Percentiles rank a stretch among this genome's conserved stretches.
Evolutionary conservation across 352 stramenopile species (phyloP).

Genomic region (Globisporangium lucens): DNA sequence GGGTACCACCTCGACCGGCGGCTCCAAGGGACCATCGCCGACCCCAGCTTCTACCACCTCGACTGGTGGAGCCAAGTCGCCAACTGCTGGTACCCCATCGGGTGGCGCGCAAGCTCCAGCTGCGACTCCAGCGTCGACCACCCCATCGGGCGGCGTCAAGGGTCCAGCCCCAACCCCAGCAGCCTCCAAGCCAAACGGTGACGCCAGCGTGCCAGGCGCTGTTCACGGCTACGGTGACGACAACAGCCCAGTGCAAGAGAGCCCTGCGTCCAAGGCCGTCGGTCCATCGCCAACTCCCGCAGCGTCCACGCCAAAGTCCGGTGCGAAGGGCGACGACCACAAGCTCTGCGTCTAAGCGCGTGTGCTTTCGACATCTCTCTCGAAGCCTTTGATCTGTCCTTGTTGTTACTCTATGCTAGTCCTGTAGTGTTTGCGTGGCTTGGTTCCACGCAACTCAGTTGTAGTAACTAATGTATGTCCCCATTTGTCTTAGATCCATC

Average conservation of each 20-base stretch:
- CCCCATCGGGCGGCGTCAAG: not conserved
- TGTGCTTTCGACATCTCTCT: not conserved
- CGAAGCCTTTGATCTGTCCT: not conserved
- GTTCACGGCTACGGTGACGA: conserved; percentile 13
- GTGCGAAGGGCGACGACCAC: conserved; percentile 10
- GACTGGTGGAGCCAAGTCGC: conserved; percentile 5
- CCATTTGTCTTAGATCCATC: not conserved
- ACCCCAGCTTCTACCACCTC: conserved; percentile 7
- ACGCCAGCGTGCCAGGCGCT: conserved; percentile 9
- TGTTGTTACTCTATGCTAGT: not conserved
- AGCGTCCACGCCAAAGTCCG: conserved; percentile 9
- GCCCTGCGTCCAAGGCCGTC: not conserved
- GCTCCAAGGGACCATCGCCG: conserved; percentile 1
- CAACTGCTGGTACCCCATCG: not conserved
- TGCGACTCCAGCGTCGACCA: not conserved
- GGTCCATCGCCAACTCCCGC: conserved; percentile 13
- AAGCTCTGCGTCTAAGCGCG: conserved; percentile 15
- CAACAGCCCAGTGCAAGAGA: conserved; percentile 9
- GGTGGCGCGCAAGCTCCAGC: not conserved
- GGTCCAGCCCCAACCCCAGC: conserved; percentile 7
- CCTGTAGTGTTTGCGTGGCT: not conserved
- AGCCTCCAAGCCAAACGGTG: conserved; percentile 7
- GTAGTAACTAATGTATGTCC: not conserved
- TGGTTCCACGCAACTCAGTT: not conserved
- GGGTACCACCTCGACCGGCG: not conserved